Base-by-base conservation (phyloP, 2,329 filamentous ascomycete species). In the Calonectria honghensis region DNA sequence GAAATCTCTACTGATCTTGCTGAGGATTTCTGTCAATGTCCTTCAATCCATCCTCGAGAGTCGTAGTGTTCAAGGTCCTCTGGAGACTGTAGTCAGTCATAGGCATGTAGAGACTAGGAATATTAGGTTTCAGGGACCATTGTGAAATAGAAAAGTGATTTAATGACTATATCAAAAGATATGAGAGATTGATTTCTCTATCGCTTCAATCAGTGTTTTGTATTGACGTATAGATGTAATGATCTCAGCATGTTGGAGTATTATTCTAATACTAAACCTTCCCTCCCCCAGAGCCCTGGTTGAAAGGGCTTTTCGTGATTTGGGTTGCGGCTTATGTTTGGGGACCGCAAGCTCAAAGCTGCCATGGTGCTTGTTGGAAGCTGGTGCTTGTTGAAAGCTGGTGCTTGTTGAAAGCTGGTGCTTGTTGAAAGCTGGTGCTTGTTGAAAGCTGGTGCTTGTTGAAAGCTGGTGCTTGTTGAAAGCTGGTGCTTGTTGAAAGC, bases 221-320 rank as follows among this genome's bases (percentile, higher is more conserved):
- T n/a, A 31, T 57, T 29, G 35, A 27, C 4, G 1, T 63, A 14
- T 63, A 24, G 45, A 48, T 24, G n/a, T 48, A 24, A 48, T 48
- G 20, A 48, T n/a, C 20, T 48, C 41, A n/a, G 41, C n/a, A 61
- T 61, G 11, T 37, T 13, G 20, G 35, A 7, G 4, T 20, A 20
- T 41, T 63, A 37, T 14, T 37, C n/a, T 29, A 35, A 35, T 61
- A 63, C 57, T 41, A 37, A 27, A 63, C 24, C 57, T 63, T 63
- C 18, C 24, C 27, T 35, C 24, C 27, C 27, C 24, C 13, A 9
- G 39, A 63, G 13, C 35, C 37, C 57, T 63, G 18, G 57, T 63
- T 63, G 24, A 63, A 41, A 63, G 57, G 16, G 57, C 18, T 4
- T 4, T 31, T 63, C 35, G 18, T 41, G 24, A 27, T 14, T 63